phyloP scores from a whole-genome alignment of 768 basidiomycete genomes.

The Hygrocybe punicea region DNA sequence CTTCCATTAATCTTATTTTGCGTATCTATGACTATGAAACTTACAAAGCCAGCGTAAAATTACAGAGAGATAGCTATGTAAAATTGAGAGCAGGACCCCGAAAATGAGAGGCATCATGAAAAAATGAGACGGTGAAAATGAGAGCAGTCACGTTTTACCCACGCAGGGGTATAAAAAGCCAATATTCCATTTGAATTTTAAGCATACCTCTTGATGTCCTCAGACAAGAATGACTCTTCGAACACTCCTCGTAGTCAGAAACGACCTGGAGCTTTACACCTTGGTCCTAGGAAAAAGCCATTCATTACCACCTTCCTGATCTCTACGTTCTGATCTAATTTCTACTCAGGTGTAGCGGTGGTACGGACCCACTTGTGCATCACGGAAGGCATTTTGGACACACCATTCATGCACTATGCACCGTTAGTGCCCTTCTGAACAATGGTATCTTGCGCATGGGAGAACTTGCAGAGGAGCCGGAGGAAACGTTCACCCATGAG shows the following conservation, averaged over 20 bases:
- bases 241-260: background rate
- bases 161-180: no score
- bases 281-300: background rate
- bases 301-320: background rate
- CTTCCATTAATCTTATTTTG: no score
- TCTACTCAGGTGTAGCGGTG: background rate
- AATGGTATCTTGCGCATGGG: background rate
- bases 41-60: no score
- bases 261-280: background rate
- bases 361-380: no score
- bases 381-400: background rate
- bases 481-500: background rate
- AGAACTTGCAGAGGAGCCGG: no score
- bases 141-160: no score
- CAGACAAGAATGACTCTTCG: background rate
- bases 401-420: background rate
- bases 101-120: no score
- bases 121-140: no score
- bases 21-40: no score
- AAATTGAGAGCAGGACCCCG: no score
- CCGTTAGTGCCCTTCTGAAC: background rate
- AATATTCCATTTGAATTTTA: no score
- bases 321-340: background rate
- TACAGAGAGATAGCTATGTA: no score
- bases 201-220: background rate